A percentile compares a stretch with the other conserved stretches of the same genome.
These are phyloP conservation scores for Schizophyllum commune DNA, from an alignment of 1,284 basidiomycete species.

Conservation along the genomic window DNA sequence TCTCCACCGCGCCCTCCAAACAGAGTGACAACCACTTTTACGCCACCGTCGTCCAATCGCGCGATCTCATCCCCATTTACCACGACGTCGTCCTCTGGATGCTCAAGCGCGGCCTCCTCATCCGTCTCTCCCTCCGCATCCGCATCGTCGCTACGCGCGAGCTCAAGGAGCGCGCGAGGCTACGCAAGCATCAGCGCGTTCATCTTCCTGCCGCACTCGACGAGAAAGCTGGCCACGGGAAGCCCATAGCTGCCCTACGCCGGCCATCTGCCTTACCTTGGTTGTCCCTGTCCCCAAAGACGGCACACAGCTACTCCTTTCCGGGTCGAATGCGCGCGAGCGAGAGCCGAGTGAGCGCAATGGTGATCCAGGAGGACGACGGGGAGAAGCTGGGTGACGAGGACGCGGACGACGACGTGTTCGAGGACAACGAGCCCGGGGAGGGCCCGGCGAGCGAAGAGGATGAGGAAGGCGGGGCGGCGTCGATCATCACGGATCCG, in stretches of 20 bases:
- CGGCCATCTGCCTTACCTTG: constrained; percentile 24
- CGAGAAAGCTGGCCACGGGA: constrained; percentile 16
- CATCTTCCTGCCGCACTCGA: constrained; percentile 20
- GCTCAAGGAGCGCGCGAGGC: constrained; percentile 62
- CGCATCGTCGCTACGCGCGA: constrained; percentile 75
- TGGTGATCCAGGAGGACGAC: constrained; percentile 25
- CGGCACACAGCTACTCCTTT: constrained; percentile 32
- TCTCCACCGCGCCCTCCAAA: constrained; percentile 61
- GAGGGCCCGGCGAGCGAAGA: constrained; percentile 18
- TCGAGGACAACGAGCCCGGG: constrained; percentile 11
- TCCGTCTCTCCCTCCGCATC: constrained; percentile 81
- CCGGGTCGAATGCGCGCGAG: constrained; percentile 32
- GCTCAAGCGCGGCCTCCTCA: constrained; percentile 78
- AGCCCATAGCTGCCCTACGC: constrained; percentile 12
- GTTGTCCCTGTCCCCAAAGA: constrained; percentile 46
- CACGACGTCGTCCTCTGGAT: constrained; percentile 89
- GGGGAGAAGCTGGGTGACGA: constrained; percentile 28
- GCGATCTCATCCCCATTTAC: constrained; percentile 65
- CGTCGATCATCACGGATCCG: constrained; percentile 77
- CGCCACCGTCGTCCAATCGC: constrained; percentile 61
- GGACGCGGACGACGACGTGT: constrained; percentile 18
- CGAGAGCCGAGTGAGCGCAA: constrained; percentile 30
- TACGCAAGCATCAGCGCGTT: constrained; percentile 34
- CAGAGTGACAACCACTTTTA: constrained; percentile 66
- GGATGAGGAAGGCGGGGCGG: constrained; percentile 40